A percentile compares a stretch with the other conserved stretches of the same genome.
These are phyloP conservation scores for Nemophila menziesii DNA, from an alignment of 257 asterid genomes.

Conservation along the genomic window DNA sequence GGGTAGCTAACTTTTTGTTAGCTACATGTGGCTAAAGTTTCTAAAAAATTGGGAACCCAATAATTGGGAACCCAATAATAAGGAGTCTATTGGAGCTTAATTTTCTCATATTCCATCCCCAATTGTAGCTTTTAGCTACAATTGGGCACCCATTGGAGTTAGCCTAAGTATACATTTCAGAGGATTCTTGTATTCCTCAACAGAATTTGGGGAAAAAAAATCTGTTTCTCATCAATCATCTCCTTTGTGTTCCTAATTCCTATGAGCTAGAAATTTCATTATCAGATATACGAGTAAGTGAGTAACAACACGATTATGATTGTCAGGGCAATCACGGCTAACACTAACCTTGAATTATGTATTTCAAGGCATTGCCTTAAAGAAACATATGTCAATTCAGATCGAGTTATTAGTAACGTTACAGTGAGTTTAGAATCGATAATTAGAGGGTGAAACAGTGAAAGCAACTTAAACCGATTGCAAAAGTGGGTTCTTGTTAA, in stretches of 20 bases:
- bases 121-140: no score
- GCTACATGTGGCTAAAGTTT: no score
- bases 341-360: conserved; percentile 9
- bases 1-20: no score
- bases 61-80: no score
- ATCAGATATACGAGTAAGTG: background rate
- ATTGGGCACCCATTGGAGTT: no score
- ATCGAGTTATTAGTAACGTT: conserved; percentile 41
- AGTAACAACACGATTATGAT: conserved; percentile 9
- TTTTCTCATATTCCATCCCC: no score
- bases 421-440: conserved; percentile 49
- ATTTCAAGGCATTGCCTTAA: conserved; percentile 14
- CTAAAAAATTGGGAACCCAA: no score
- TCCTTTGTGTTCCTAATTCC: conserved; percentile 18
- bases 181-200: conserved; percentile 45
- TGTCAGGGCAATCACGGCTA: conserved; percentile 25
- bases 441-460: conserved; percentile 43
- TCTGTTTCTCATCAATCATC: conserved; percentile 16
- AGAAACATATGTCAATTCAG: conserved; percentile 27
- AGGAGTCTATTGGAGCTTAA: no score
- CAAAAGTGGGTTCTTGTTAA: conserved; percentile 38
- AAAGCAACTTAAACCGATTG: conserved; percentile 43
- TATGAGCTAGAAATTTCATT: conserved; percentile 10
- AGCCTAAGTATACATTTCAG: conserved; percentile 39
- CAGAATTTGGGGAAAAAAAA: conserved; percentile 34